Evolutionary conservation across 192 early-diverging fungal genomes (phyloP), one percentile per base, ranked within the genome.

Genomic region (Geosiphon pyriformis): DNA sequence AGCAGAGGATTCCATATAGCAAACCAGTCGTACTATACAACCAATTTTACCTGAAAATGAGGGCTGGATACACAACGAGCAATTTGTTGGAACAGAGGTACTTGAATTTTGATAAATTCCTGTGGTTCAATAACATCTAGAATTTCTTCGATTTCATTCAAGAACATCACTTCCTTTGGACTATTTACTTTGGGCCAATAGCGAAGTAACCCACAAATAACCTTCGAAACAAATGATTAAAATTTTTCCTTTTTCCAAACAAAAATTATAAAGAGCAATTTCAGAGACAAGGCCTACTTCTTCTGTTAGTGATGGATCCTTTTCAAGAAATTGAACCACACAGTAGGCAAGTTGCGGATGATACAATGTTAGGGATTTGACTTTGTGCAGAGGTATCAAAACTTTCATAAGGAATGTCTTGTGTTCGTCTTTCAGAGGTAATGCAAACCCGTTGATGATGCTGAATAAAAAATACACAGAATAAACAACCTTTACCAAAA

Each of bases 121-220:
- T 83, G 78, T 2, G 90, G 91, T 70, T 99, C 95, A 53, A 92
- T 93, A 0, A 94, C 89, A 74, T 96, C 93, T 82, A 99, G 72
- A 26, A 99, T 94, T 67, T 95, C 95, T 71, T 99, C 97, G 47
- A 98, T 81, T 76, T 99, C 97, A 76, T 92, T 94, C 70, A 99
- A 82, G 78, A 95, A 99, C 95, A 99, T 96, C 64, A 98, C 93
- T 80, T 99, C 96, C 76, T 99, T 99, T 15, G 94, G 93, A 69
- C 90, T 93, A 82, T 98, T 99, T 49, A 99, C 93, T 76, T 96
- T 98, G 57, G 97, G 97, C 97, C 97, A 99, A 76, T 84, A 98
- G 29, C 94, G 85, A 68, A 99, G 77, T 54, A 99, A 76, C 4
- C 91, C 89, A 70, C 82, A 84, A 31, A 99, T 81, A 37, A 96